Base-by-base conservation (phyloP, 2,329 filamentous ascomycete species). In the Dendrostoma leiphaemia region DNA sequence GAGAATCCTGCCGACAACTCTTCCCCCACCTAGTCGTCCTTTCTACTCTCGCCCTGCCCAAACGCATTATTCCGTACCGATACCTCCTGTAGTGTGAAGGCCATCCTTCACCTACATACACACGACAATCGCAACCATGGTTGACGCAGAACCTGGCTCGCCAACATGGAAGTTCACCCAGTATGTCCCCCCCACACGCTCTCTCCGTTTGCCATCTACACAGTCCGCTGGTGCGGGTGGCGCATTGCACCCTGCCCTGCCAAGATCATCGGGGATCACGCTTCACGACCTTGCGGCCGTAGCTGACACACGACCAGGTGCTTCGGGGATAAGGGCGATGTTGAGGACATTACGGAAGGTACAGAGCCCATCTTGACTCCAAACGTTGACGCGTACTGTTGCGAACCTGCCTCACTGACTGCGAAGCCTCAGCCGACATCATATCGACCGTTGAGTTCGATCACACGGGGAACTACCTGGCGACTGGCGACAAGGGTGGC, bases 131-230 rank as follows among this genome's bases (percentile, higher is more conserved):
- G 60, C 70, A 77, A 93, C 88, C 80, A 97, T 97, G 92, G 92
- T 94, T 81, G 92, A 97, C 84, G 89, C 88, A 80, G 91, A 96
- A 79, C 83, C 89, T 77, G 91, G 85, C 82, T 88, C 90, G 78
- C 92, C 92, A 71, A 97, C 92, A 77, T 97, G 93, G 93, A 97
- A 97, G 83, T 97, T 97, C 79, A 97, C 93, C 75, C 93, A 97
- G 92, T 96, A 89, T 75, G 91, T 82, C 53, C 46, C 52, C 51
- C 34, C 57, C 52, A 41, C 46, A 34, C 40, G 12, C 45, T 26
- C 13, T 19, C 21, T 23, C 34, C 35, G 34, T 17, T 21, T 17
- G 23, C 46, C n/a, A 24, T 28, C 19, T 17, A 47, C 15, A 32
- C 19, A 29, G 37, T 19, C 13, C 44, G 38, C 6, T 29, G 4